Evolutionary conservation across 1,284 basidiomycete genomes (phyloP), one percentile per base, ranked within the genome.

Genomic region (Hymenochaete sp.): DNA sequence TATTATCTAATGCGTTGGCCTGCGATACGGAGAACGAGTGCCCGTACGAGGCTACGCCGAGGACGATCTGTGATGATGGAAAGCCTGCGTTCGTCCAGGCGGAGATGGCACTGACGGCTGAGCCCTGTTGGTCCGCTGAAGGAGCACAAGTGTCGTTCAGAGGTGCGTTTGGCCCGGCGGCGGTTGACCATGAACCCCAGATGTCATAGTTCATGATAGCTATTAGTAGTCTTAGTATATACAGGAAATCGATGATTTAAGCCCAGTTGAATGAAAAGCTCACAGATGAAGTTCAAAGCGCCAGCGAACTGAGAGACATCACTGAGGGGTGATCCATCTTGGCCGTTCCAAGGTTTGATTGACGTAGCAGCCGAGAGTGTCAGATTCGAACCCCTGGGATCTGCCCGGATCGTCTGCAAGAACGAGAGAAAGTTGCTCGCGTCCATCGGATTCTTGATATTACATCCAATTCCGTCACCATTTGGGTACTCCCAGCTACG

Each of bases 121-220:
- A 93, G 11, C 87, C 88, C 39, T 71, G 66, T 46, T 80, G 82
- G 52, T 79, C 66, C 1, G 62, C 63, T 40, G 79, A 66, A 2
- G 47, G 21, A 2, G 78, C 75, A 61, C 91, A 95, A 0, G 73
- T 71, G 60, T 93, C 80, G 47, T 79, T 70, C 25, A 95, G 69
- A 11, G 91, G 89, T 2, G 90, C 80, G 62, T 91, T 89, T 13
- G 91, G 77, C 3, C 89, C 88, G 11, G 72, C 72, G 9, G 56
- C 52, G 7, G 42, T 25, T 22, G 64, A 71, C 67, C 67, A 64
- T 57, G 72, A 65, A 53, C 82, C 73, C 71, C 73, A 86, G 46
- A 90, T 68, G 58, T 93, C 90, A 65, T 93, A 93, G 66, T 87
- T 88, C 89, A 93, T 93, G 57, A 93, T 72, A 38, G 79, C 67